Base-by-base conservation (phyloP, 2,329 filamentous ascomycete genomes). In the Monosporascus ibericus region DNA sequence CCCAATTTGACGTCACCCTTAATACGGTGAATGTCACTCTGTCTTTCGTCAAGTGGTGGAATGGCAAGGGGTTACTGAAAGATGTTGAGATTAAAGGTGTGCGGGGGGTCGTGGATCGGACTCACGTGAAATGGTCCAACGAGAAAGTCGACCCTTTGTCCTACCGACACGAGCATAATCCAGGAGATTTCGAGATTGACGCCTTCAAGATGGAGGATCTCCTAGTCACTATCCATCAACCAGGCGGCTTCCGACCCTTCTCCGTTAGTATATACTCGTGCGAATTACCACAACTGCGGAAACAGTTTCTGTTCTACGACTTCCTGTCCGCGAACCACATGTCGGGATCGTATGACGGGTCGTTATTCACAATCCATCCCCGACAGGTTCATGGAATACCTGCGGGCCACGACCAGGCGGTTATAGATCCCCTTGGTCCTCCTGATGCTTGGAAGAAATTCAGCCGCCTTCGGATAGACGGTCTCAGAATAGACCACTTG, bases 41-140 rank as follows among this genome's bases (percentile, higher is more conserved):
- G 25, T 99, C 94, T 0, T 97, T 99, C 62, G 80, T 91, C n/a
- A 97, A 96, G 67, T 99, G 94, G 94, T 95, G 95, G 83, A 97
- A 96, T 62, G 92, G 94, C 22, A 96, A 92, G 69, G 94, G 94
- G 0, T 78, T 95, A 6, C 75, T 99, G 8, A 86, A 89, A 61
- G 90, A 97, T 66, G 94, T 99, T 42, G 91, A 96, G 65, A 86
- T 99, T 49, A 94, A 91, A 65, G 94, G 94, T 5, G 88, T 99
- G 30, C 83, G 94, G 54, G 94, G 94, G 22, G 90, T 97, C 5
- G 80, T 99, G 44, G 94, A 99, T 70, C 83, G 94, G 54, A 96
- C 91, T 1, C 87, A 85, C 47, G 88, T 99, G 2, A 74, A 78
- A 52, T 94, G 89, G 80, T 76, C 80, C 5, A 78, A 77, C 36